phyloP scores from a whole-genome alignment of 1,284 basidiomycete species.

The Apiotrichum gracile region DNA sequence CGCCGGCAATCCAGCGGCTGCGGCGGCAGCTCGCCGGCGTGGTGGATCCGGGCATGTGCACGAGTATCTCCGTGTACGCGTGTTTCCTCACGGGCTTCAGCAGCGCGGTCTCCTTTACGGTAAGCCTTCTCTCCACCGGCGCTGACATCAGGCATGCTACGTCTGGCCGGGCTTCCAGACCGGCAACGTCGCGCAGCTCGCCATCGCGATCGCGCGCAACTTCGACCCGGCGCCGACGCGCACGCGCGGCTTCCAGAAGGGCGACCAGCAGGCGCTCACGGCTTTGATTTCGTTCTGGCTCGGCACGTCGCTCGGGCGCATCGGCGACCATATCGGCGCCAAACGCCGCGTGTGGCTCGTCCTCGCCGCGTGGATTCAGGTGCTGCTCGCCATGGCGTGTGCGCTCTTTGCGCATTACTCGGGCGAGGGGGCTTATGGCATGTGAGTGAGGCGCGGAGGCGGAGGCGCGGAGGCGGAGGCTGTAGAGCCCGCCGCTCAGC shows the following conservation, averaged over 20 bases:
- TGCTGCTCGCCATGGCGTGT: slow-evolving; percentile 64
- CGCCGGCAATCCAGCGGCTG: not conserved
- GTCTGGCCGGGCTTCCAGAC: slow-evolving; percentile 46
- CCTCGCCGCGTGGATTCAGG: slow-evolving; percentile 64
- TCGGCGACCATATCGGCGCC: slow-evolving; percentile 56
- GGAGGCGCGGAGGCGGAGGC: no score
- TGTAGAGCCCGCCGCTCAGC: no score
- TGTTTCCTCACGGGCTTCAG: slow-evolving; percentile 84
- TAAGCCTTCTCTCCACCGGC: slow-evolving; percentile 1
- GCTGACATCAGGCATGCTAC: slow-evolving; percentile 55
- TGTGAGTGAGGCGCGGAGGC: no score
- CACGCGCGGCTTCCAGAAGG: slow-evolving; percentile 60
- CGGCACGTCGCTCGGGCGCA: slow-evolving; percentile 44
- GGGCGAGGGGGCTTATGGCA: slow-evolving; percentile 52
- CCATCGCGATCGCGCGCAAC: slow-evolving; percentile 58
- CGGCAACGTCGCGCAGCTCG: slow-evolving; percentile 53
- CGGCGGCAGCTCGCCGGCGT: slow-evolving; percentile 49
- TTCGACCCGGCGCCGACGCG: slow-evolving; percentile 54
- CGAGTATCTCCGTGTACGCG: slow-evolving; percentile 60
- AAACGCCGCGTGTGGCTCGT: slow-evolving; percentile 70
- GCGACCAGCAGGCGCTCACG: slow-evolving; percentile 73
- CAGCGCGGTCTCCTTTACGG: slow-evolving; percentile 65
- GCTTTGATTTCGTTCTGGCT: slow-evolving; percentile 65
- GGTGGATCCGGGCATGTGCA: slow-evolving; percentile 57
- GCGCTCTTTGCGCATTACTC: slow-evolving; percentile 60